Conservation (phyloP, 1,284 basidiomycete species). For the Puccinia horiana region DNA sequence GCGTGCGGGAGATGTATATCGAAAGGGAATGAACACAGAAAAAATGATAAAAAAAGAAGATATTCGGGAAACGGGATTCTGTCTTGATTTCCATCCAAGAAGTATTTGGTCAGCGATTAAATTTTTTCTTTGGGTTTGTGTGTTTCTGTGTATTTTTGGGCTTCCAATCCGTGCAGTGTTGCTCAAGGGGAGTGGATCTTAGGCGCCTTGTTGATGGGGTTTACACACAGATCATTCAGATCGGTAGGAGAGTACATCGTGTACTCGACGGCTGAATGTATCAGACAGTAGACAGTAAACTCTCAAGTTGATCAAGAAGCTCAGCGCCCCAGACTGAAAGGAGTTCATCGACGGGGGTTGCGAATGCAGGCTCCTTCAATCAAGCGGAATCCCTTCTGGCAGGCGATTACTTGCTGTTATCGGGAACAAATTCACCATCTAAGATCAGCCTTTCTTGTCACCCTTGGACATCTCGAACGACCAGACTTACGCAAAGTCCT, state of each 20-base stretch:
- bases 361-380: constrained; percentile 23
- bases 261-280: background rate
- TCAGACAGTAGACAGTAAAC: background rate
- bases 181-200: too few relatives aligned
- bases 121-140: background rate
- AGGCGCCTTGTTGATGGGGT: too few relatives aligned
- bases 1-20: background rate
- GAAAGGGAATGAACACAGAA: background rate
- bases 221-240: background rate
- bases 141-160: background rate
- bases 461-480: background rate
- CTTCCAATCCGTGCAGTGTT: too few relatives aligned
- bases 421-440: background rate
- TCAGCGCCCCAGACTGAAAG: background rate
- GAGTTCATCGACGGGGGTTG: background rate
- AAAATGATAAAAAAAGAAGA: background rate
- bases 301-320: background rate
- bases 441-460: background rate
- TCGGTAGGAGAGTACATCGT: background rate
- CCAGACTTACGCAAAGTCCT: constrained; percentile 43
- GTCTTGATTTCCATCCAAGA: background rate
- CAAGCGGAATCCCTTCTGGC: background rate
- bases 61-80: background rate
- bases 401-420: constrained; percentile 4
- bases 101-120: background rate